phyloP scores from a whole-genome alignment of 495 filamentous ascomycete genomes.

The Xylaria grammica region DNA sequence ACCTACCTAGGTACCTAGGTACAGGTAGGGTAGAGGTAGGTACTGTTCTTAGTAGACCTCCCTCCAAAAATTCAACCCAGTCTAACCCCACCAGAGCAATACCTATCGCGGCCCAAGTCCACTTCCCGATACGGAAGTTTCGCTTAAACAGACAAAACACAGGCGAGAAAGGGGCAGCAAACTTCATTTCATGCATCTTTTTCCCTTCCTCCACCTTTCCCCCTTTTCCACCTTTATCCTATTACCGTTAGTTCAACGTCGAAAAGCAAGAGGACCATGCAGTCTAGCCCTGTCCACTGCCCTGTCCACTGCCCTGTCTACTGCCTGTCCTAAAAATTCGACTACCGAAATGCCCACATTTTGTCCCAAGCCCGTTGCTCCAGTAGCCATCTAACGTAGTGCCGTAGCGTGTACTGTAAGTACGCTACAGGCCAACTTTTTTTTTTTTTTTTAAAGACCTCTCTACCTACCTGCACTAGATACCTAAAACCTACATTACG shows the following conservation, averaged over 20 bases:
- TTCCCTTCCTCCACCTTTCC: constrained; percentile 9
- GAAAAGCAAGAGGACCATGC: constrained; percentile 19
- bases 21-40: too few relatives aligned
- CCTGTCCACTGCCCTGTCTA: too few relatives aligned
- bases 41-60: too few relatives aligned
- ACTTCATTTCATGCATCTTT: constrained; percentile 21
- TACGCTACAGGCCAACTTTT: too few relatives aligned
- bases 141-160: constrained; percentile 13
- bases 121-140: constrained; percentile 21
- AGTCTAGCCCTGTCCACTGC: constrained; percentile 22
- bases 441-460: not conserved
- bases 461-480: too few relatives aligned
- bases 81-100: constrained; percentile 19
- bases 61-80: constrained; percentile 20
- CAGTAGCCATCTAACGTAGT: not conserved
- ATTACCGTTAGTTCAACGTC: constrained; percentile 5
- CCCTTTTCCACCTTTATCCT: constrained; percentile 20
- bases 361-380: not conserved
- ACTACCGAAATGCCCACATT: constrained; percentile 19
- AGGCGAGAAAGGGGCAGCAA: constrained; percentile 11
- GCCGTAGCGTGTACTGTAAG: too few relatives aligned
- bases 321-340: constrained; percentile 10
- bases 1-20: too few relatives aligned
- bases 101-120: constrained; percentile 19
- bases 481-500: too few relatives aligned